These are phyloP conservation scores for Beauveria varroae DNA, from an alignment of 2,329 filamentous ascomycete genomes.

Conservation along the genomic window DNA sequence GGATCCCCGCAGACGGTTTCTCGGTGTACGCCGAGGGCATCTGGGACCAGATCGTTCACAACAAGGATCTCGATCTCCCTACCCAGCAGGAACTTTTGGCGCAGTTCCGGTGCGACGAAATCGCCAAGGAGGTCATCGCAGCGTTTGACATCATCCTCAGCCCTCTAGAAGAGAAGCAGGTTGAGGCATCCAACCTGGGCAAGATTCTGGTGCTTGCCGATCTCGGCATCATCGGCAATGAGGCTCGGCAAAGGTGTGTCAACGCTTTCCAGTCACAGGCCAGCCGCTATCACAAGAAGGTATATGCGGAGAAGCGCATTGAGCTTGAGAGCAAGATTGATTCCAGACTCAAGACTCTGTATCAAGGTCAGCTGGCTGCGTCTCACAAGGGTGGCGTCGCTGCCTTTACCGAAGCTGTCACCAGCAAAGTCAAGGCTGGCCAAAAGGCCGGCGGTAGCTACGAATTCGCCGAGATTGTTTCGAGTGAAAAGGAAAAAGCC, in stretches of 20 bases:
- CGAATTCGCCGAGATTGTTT: conserved; percentile 92
- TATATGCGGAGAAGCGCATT: conserved; percentile 76
- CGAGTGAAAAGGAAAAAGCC: conserved; percentile 69
- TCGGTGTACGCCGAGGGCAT: conserved; percentile 87
- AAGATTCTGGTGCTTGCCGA: conserved; percentile 64
- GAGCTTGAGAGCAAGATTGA: conserved; percentile 87
- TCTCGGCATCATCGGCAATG: conserved; percentile 66
- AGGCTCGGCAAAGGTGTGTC: conserved; percentile 64
- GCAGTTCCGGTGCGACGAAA: conserved; percentile 97
- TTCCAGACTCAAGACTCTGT: conserved; percentile 77
- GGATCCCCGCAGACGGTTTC: conserved; percentile 96
- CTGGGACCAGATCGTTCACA: conserved; percentile 98
- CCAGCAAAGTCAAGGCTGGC: conserved; percentile 77
- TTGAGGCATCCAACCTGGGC: conserved; percentile 65
- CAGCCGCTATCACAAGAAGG: conserved; percentile 92
- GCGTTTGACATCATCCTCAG: conserved; percentile 74
- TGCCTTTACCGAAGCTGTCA: conserved; percentile 81
- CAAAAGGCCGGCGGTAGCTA: conserved; percentile 88
- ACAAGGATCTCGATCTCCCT: conserved; percentile 94
- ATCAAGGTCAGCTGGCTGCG: conserved; percentile 78
- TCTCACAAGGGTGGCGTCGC: conserved; percentile 82
- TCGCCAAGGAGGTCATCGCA: conserved; percentile 78
- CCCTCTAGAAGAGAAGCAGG: conserved; percentile 81
- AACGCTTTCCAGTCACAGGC: conserved; percentile 86
- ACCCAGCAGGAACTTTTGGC: conserved; percentile 95